Evolutionary conservation across 2,329 filamentous ascomycete species (phyloP), one percentile per base, ranked within the genome.

Genomic region (Beauveria brongniartii): DNA sequence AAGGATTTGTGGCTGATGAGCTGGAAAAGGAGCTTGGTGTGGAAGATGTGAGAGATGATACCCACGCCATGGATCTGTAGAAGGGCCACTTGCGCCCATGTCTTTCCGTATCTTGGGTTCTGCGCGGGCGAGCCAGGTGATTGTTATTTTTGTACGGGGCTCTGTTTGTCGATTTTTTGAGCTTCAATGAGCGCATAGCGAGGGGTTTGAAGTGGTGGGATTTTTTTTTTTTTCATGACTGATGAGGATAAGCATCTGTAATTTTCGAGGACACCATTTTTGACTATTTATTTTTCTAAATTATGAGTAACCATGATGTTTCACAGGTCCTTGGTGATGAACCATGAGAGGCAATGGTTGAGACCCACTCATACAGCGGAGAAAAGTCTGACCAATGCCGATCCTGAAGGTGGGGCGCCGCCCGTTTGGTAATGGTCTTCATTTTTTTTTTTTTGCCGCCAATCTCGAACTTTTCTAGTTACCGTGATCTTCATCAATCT

Each of bases 1-100:
- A 99, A 75, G 86, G 87, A 61, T 96, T 97, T 71, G 91, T 97
- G 7, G 88, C 90, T 2, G 90, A 96, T 66, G 93, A 97, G 76
- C 86, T 97, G n/a, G 91, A 96, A 77, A 85, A 87, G 70, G 89
- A 92, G 75, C 77, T 92, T 24, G 85, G 86, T n/a, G 84, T 81
- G 46, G 87, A 88, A 43, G 83, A 85, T 65, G 69, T 71, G 68
- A 71, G 70, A 60, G 80, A 84, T 64, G 81, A 85, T 74, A 83
- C 80, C 71, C 78, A 75, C 37, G 73, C 72, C 54, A 68, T 83
- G 54, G 80, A 82, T 61, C 68, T 78, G 70, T 78, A 67, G 71
- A 34, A 12, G 20, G 9, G 41, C 4, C 24, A 6, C 1, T 20
- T 46, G 30, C 9, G 2, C 8, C 50, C 46, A 47, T 44, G 34